Base-by-base conservation (phyloP, 2,329 filamentous ascomycete genomes). In the Beauveria pseudobassiana region DNA sequence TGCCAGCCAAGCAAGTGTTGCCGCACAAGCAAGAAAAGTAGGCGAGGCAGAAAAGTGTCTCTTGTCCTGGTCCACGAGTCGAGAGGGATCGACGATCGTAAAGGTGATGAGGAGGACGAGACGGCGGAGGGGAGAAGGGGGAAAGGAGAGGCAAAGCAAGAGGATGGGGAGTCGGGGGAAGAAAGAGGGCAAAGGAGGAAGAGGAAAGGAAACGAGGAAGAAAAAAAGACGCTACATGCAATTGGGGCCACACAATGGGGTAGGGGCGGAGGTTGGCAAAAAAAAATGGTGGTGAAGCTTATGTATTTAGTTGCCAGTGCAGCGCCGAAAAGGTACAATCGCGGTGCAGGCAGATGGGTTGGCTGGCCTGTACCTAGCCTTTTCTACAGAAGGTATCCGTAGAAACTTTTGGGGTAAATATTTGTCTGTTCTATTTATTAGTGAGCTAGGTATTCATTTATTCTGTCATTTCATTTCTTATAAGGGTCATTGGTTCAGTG, bases 151-250 rank as follows among this genome's bases (percentile, higher is more conserved):
- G 30, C 22, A n/a, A 56, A 43, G 51, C 59, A 49, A 56, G 24
- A 55, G 45, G 43, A 56, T 46, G 58, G 26, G 34, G 22, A 16
- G 49, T 57, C 18, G 26, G 38, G 38, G 24, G 51, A 20, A 43
- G 34, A 34, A 30, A 50, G 45, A 53, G 46, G 38, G 40, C 34
- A 45, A 10, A 40, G 38, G 30, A 59, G 43, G 28, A n/a, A 24
- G 30, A 22, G 28, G 28, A 10, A 54, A 40, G 22, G 46, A 28
- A 52, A 26, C 18, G 24, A 48, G 28, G n/a, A 45, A 18, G 34
- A 22, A 49, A 55, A 60, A 61, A 61, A 55, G 51, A 54, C 51
- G 50, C 59, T 48, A 55, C 59, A 50, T 38, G 52, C 38, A 28
- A 42, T 56, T 45, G 50, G 43, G 28, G 42, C 50, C 58, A 52